A percentile compares a stretch with the other conserved stretches of the same genome.
Evolutionary conservation across 257 asterid species (phyloP).

Genomic region (Solanum habrochaites): DNA sequence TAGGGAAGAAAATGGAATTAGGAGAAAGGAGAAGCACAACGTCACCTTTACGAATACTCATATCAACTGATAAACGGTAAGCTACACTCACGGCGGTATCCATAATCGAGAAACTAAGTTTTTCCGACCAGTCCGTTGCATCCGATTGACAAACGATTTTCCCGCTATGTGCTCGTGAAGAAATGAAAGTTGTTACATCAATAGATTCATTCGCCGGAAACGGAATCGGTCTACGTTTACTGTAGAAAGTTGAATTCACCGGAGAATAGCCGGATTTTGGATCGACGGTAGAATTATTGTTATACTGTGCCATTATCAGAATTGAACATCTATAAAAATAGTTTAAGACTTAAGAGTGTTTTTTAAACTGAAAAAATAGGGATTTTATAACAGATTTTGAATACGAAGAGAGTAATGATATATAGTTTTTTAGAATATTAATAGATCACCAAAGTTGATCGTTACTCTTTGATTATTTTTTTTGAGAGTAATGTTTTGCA

Average conservation of each 20-base stretch:
- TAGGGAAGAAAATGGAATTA: conserved; percentile 78
- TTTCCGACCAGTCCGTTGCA: conserved; percentile 57
- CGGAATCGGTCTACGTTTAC: conserved; percentile 64
- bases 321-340: neutral
- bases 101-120: conserved; percentile 51
- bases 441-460: neutral
- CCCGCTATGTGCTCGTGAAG: conserved; percentile 71
- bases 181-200: conserved; percentile 75
- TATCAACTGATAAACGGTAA: conserved; percentile 30
- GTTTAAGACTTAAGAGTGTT: neutral
- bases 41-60: conserved; percentile 58
- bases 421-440: neutral
- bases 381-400: neutral
- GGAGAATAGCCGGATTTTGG: conserved; percentile 66
- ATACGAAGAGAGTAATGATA: neutral
- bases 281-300: conserved; percentile 6
- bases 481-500: neutral
- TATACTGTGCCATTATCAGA: neutral
- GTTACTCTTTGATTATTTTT: neutral
- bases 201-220: conserved; percentile 32
- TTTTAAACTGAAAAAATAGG: neutral
- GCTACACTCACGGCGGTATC: conserved; percentile 61
- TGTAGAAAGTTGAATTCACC: conserved; percentile 67
- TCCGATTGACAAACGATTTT: conserved; percentile 69
- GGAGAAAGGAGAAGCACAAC: conserved; percentile 73